Percentiles rank a stretch among this genome's conserved stretches.
Evolutionary conservation across 2,329 filamentous ascomycete species (phyloP).

Genomic region (Apiospora marii): DNA sequence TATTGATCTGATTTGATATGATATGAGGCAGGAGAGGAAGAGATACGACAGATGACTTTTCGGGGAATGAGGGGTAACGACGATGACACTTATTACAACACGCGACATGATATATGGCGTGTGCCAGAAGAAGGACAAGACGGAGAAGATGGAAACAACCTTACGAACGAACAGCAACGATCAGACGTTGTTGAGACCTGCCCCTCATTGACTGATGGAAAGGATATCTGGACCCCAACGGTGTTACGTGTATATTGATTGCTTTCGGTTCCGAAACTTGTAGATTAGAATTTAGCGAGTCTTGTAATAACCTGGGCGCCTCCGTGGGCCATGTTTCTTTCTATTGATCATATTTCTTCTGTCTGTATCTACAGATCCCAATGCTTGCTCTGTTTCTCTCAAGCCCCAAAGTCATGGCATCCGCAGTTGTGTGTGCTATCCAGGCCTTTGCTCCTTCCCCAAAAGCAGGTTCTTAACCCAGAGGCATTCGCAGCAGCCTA

Average conservation of each 20-base stretch:
- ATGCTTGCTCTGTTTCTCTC: background rate
- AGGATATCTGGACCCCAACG: background rate
- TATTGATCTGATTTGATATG: constrained; percentile 13
- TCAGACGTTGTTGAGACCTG: background rate
- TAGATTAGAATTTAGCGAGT: constrained; percentile 22
- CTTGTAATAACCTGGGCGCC: constrained; percentile 6
- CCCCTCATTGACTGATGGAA: constrained; percentile 19
- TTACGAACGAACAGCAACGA: constrained; percentile 4
- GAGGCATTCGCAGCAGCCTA: background rate
- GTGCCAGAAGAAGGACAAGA: constrained; percentile 7
- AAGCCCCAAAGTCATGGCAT: background rate
- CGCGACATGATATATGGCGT: constrained; percentile 15
- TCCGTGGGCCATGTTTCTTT: background rate
- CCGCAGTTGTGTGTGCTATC: background rate
- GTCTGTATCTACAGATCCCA: background rate
- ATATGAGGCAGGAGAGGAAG: background rate
- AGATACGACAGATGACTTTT: background rate
- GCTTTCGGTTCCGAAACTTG: constrained; percentile 12
- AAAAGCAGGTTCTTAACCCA: background rate
- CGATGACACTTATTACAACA: background rate
- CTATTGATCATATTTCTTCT: background rate
- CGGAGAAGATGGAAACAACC: constrained; percentile 1
- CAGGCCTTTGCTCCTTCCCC: background rate
- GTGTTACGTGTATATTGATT: constrained; percentile 11
- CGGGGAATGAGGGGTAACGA: background rate